Evolutionary conservation across 78 protist genomes (phyloP).

Genomic region (Dictyostelium purpureum): DNA sequence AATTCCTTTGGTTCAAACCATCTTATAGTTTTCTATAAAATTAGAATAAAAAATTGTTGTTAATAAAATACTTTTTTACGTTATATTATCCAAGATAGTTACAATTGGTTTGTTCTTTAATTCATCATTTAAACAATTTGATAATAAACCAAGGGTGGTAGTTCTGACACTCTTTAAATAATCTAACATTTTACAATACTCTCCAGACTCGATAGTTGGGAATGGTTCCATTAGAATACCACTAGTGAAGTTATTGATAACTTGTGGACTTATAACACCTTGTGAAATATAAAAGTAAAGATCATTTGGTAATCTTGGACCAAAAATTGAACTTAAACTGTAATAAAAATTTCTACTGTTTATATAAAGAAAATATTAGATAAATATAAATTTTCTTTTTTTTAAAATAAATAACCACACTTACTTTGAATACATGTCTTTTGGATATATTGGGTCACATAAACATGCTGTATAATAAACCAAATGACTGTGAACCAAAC

Average conservation of each 20-base stretch:
- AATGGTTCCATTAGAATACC: constrained; percentile 54
- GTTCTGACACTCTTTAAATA: constrained; percentile 54
- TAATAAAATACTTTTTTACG: neutral
- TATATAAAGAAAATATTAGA: too few species aligned
- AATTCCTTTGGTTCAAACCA: constrained; percentile 78
- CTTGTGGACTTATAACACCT: constrained; percentile 65
- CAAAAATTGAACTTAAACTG: constrained; percentile 60
- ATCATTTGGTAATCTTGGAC: constrained; percentile 75
- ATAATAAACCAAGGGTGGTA: constrained; percentile 33
- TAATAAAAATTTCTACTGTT: too few species aligned
- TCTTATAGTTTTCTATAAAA: constrained; percentile 7
- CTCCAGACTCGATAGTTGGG: constrained; percentile 64
- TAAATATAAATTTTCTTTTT: too few species aligned
- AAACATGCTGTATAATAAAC: constrained; percentile 7
- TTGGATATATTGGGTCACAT: constrained; percentile 66
- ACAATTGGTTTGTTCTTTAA: constrained; percentile 19
- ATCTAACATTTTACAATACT: constrained; percentile 49
- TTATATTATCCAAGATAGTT: neutral
- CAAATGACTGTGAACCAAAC: constrained; percentile 44
- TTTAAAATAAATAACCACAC: too few species aligned
- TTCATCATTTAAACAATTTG: constrained; percentile 31
- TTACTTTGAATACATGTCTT: constrained; percentile 46
- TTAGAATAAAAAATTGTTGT: neutral
- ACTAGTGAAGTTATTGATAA: constrained; percentile 57
- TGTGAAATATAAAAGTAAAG: constrained; percentile 70